Percentiles rank a stretch among this genome's conserved stretches.
Evolutionary conservation across 1,284 basidiomycete genomes (phyloP).

Genomic region (Heliocybe sulcata): DNA sequence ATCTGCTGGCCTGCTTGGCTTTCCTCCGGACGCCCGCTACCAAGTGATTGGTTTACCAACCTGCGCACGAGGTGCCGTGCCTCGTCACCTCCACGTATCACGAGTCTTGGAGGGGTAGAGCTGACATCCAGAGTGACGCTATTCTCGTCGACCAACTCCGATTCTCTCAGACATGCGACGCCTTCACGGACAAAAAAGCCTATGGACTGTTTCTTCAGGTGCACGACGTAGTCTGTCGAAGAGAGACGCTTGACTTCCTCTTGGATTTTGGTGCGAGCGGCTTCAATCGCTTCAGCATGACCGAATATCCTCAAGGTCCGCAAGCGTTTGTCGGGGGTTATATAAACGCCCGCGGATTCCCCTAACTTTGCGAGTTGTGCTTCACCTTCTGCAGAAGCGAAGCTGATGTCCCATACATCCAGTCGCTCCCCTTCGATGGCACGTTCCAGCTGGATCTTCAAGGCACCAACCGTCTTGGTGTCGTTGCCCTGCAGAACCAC

Average conservation of each 20-base stretch:
- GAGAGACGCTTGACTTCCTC: not conserved
- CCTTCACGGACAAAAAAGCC: not conserved
- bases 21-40: not conserved
- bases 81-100: not conserved
- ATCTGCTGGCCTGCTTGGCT: constrained; percentile 9
- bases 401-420: not conserved
- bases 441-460: not conserved
- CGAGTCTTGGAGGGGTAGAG: not conserved
- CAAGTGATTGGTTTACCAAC: not conserved
- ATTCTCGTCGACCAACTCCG: not conserved
- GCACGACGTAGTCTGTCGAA: not conserved
- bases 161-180: not conserved
- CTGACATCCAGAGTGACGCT: not conserved
- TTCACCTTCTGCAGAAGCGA: not conserved
- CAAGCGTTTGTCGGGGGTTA: not conserved
- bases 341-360: not conserved
- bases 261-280: not conserved
- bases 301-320: not conserved
- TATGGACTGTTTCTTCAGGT: not conserved
- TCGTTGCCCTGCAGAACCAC: not conserved
- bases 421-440: not conserved
- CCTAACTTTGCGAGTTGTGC: not conserved
- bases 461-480: not conserved
- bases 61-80: not conserved
- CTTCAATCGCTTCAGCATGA: not conserved